Percentiles rank a stretch among this genome's conserved stretches.
These are phyloP conservation scores for Apiospora phragmitis DNA, from an alignment of 2,329 filamentous ascomycete genomes.

Conservation along the genomic window DNA sequence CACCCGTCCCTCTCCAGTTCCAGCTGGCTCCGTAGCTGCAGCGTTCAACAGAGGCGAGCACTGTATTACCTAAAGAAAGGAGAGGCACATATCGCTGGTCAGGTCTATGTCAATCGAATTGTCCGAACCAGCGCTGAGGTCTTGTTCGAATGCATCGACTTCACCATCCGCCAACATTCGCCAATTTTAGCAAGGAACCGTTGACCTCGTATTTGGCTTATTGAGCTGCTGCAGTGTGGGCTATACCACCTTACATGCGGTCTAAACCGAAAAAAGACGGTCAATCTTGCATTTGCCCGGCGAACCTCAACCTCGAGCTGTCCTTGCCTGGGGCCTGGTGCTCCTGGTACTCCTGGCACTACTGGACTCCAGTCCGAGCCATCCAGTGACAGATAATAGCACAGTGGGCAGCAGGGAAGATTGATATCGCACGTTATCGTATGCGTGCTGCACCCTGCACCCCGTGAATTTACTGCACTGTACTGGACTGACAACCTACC, in stretches of 20 bases:
- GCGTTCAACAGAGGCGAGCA: background rate
- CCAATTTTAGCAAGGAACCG: background rate
- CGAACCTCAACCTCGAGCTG: background rate
- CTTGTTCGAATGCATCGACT: background rate
- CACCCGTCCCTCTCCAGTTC: background rate
- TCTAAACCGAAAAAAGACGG: slow-evolving; percentile 5
- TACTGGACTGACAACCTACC: background rate
- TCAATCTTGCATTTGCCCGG: background rate
- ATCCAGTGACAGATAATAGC: background rate
- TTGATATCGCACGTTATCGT: slow-evolving; percentile 4
- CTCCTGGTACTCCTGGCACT: background rate
- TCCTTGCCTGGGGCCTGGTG: background rate
- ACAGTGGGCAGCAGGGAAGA: slow-evolving; percentile 5
- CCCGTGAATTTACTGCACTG: slow-evolving; percentile 3
- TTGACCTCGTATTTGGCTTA: background rate
- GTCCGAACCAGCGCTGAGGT: background rate
- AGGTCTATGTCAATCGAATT: background rate
- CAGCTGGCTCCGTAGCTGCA: background rate
- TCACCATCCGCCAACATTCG: background rate
- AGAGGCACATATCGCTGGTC: background rate
- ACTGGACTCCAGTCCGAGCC: background rate
- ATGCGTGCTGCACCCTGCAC: background rate
- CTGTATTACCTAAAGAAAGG: background rate
- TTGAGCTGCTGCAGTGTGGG: slow-evolving; percentile 1
- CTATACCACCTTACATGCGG: background rate